Base-by-base conservation (phyloP, 495 filamentous ascomycete species). In the Neurospora sp. region DNA sequence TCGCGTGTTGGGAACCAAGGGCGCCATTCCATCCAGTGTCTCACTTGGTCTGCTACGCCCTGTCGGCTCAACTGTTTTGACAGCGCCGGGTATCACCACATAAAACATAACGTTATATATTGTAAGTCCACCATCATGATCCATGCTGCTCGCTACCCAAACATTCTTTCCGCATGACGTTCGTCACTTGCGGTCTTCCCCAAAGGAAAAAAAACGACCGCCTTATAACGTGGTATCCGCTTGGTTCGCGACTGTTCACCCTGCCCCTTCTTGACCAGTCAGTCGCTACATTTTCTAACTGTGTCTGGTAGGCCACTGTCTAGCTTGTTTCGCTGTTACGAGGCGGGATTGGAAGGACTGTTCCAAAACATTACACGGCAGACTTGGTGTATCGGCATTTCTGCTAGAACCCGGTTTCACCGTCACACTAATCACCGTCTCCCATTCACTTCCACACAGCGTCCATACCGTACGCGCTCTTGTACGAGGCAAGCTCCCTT, bases 401-500 rank as follows among this genome's bases (percentile, higher is more conserved):
- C 69, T 74, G 71, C 53, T 72, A 70, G 76, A 74, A 72, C 72
- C 75, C 78, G 74, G 71, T 72, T 71, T 53, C 72, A 68, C 71
- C 31, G 79, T 79, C 61, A 75, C 79, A 79, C 79, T 16, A 38
- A 70, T 40, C 70, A 68, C 73, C 71, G 72, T 73, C 42, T 75
- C 75, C 71, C 73, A 73, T 65, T 17, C 27, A 65, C 48, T 14
- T 59, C 48, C 48, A 53, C 20, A 10, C 22, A 31, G 27, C 61
- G 53, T 76, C 35, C 72, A 71, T 27, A 65, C 53, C 53, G 53
- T 65, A 65, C 53, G 53, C 53, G 53, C 53, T 65, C 53, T 35
- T 65, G 53, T 65, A 35, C 27, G 53, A 69, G 70, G 38, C 71
- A 71, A 75, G 70, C 73, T 69, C 75, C 72, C 53, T 65, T 65